phyloP scores from a whole-genome alignment of 345 rosid genomes.

The Adansonia digitata region DNA sequence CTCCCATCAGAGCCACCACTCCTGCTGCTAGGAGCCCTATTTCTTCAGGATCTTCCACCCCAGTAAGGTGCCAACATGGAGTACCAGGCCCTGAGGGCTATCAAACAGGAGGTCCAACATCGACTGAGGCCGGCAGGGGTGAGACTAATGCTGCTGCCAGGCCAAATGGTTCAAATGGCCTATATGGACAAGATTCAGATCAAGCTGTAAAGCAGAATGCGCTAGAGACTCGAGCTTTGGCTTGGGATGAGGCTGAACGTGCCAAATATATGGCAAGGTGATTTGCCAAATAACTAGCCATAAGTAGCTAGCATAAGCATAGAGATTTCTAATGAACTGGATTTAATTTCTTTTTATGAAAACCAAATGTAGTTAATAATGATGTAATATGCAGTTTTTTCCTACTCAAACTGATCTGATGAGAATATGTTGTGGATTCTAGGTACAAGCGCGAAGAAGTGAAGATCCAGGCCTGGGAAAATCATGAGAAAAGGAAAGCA shows the following conservation, averaged over 20 bases:
- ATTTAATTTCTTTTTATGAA: too few species aligned
- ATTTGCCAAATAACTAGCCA: conserved; percentile 12
- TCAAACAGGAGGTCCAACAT: not conserved
- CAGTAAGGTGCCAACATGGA: conserved; percentile 44
- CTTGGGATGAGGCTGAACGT: conserved; percentile 95
- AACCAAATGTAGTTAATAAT: too few species aligned
- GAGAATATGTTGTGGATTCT: not conserved
- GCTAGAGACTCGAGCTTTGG: conserved; percentile 67
- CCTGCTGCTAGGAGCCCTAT: conserved; percentile 73
- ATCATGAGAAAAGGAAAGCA: conserved; percentile 88
- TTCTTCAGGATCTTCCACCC: conserved; percentile 72
- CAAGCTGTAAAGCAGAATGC: conserved; percentile 39
- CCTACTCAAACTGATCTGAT: not conserved
- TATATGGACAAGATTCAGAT: conserved; percentile 9
- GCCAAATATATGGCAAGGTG: conserved; percentile 91
- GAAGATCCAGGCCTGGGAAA: conserved; percentile 95
- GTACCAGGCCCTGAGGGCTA: not conserved
- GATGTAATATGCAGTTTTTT: too few species aligned
- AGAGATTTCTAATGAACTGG: too few species aligned
- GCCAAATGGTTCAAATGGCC: conserved; percentile 5
- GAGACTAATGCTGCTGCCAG: conserved; percentile 19
- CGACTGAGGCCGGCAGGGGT: conserved; percentile 21
- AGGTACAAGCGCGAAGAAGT: conserved; percentile 95
- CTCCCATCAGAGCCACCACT: conserved; percentile 75
- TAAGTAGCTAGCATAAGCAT: not conserved